A percentile compares a stretch with the other conserved stretches of the same genome.
Conservation (phyloP, 2,329 filamentous ascomycete genomes). For the Huntiella bhutanensis region DNA sequence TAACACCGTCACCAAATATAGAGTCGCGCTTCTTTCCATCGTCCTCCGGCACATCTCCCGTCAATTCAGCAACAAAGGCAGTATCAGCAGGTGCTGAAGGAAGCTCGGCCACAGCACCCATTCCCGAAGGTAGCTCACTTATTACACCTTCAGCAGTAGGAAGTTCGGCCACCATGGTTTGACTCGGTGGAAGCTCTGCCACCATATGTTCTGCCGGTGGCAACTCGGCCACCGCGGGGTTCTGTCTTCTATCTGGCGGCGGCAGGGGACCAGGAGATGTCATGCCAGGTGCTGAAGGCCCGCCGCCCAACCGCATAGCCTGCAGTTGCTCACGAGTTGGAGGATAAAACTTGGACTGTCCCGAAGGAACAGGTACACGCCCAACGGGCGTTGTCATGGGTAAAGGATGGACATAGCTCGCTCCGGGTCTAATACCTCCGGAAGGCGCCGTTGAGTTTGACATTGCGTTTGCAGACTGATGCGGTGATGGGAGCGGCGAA, state of each 20-base stretch:
- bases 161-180: neutral
- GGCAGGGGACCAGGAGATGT: too few species aligned
- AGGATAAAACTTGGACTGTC: too few species aligned
- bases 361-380: too few species aligned
- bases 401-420: too few species aligned
- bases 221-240: neutral
- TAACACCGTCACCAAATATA: constrained; percentile 5
- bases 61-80: constrained; percentile 7
- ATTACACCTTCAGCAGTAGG: neutral
- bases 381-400: too few species aligned
- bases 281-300: too few species aligned
- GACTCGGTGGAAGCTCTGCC: neutral
- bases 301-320: too few species aligned
- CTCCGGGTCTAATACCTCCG: too few species aligned
- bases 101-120: constrained; percentile 8
- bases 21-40: neutral
- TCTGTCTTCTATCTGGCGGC: neutral
- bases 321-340: too few species aligned
- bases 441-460: too few species aligned
- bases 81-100: neutral
- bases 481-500: too few species aligned
- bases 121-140: neutral
- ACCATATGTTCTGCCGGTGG: neutral
- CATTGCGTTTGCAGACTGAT: too few species aligned
- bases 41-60: constrained; percentile 1